Base-by-base conservation (phyloP, 345 rosid species). In the Psidium friedrichsthalianum region DNA sequence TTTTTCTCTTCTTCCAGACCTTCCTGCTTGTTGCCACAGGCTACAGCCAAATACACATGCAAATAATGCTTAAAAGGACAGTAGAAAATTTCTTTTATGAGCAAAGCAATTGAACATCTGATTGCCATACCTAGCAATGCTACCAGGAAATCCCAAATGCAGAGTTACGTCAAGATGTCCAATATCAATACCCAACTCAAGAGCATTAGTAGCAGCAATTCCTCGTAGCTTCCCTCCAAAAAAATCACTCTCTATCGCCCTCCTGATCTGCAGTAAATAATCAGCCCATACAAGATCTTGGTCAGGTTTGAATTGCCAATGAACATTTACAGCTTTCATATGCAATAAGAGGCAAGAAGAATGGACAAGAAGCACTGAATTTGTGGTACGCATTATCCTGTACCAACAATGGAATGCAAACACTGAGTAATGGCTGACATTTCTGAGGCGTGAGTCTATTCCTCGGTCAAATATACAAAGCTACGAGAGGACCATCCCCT, bases 71-170 rank as follows among this genome's bases (percentile, higher is more conserved):
- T n/a, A 82, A n/a, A 54, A 82, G 56, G 42, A 51, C 40, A 27
- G 7, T 8, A 18, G 29, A 51, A 51, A 82, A 82, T 21, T 32
- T 27, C 22, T 82, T 53, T 58, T 51, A 86, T 8, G 76, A 86
- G 84, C 83, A 87, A 74, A 85, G 16, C 55, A 20, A 22, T 57
- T 36, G 25, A 81, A 32, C 52, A 82, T 20, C 80, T 40, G 85
- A 80, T 89, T 81, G 74, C 54, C 82, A 51, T 91, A 96, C 99
- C 99, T 97, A 64, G 98, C 94, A 87, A 95, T 90, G 87, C 98
- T 97, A 61, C 99, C 99, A 85, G 99, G 99, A 88, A 97, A 97
- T 74, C 99, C 98, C 89, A 97, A 90, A 93, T 97, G 99, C 88
- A 97, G 89, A 81, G 99, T 95, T 55, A 93, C 98, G 83, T 97